Evolutionary conservation across 1,284 basidiomycete species (phyloP).

Genomic region (Termitomyces sp.): DNA sequence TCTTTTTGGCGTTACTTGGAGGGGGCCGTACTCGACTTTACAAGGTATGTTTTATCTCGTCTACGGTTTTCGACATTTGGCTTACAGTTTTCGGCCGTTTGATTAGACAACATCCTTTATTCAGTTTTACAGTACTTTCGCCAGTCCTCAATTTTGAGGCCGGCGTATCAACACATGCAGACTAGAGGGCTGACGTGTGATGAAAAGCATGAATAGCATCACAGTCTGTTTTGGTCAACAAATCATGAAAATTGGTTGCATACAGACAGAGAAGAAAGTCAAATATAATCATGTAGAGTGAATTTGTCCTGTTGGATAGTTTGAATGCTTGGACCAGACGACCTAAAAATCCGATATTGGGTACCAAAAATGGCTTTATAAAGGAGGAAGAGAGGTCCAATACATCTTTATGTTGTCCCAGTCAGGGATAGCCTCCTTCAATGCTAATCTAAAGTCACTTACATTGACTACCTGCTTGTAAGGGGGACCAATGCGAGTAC

Average conservation of each 20-base stretch:
- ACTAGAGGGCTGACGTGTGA: not conserved
- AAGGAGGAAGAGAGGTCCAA: not conserved
- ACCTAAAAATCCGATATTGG: conserved; percentile 1
- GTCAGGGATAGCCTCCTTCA: not conserved
- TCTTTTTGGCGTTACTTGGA: too few relatives aligned
- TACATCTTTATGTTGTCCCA: not conserved
- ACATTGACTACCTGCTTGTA: too few relatives aligned
- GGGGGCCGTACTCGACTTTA: too few relatives aligned
- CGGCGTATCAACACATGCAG: not conserved
- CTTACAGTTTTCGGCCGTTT: too few relatives aligned
- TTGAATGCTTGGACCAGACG: not conserved
- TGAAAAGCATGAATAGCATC: not conserved
- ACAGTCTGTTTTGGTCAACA: not conserved
- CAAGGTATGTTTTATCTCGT: too few relatives aligned
- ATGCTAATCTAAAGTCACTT: not conserved
- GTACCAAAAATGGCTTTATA: conserved; percentile 2
- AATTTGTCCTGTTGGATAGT: not conserved
- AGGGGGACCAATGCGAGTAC: too few relatives aligned
- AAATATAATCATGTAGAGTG: not conserved
- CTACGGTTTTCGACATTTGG: too few relatives aligned
- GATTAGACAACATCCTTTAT: too few relatives aligned
- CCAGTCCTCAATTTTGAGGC: too few relatives aligned
- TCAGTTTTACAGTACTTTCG: too few relatives aligned
- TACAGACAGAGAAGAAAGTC: conserved; percentile 5
- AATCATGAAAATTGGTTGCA: conserved; percentile 3